phyloP scores from a whole-genome alignment of 2,329 filamentous ascomycete genomes.

The Alternaria arbusti region DNA sequence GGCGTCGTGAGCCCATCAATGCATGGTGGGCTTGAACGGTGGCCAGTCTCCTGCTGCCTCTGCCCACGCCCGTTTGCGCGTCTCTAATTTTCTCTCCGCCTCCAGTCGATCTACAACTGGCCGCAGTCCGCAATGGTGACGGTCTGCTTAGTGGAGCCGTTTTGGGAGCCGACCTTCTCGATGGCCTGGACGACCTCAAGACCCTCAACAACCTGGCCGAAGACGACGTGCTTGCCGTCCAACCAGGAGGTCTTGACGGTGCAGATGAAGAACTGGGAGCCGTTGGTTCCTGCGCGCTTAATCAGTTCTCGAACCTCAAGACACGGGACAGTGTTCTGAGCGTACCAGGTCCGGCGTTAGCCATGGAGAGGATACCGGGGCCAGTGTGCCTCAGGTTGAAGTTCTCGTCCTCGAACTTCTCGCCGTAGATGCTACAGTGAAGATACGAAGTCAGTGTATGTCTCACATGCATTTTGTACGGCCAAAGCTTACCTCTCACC shows the following conservation, averaged over 20 bases:
- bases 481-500: conserved; percentile 68
- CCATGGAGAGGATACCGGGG: conserved; percentile 95
- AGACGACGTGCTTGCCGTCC: conserved; percentile 82
- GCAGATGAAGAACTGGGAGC: conserved; percentile 97
- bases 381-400: conserved; percentile 90
- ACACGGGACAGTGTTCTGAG: not conserved
- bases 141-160: conserved; percentile 27
- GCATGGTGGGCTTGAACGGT: not conserved
- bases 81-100: not conserved
- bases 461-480: not conserved
- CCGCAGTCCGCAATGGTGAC: conserved; percentile 34
- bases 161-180: conserved; percentile 31
- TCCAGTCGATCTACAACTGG: conserved; percentile 22
- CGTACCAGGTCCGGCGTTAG: conserved; percentile 79
- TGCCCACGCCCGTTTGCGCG: not conserved
- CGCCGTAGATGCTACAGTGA: conserved; percentile 77
- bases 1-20: conserved; percentile 1
- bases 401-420: conserved; percentile 96
- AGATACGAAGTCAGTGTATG: not conserved
- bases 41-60: not conserved
- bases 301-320: not conserved
- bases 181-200: conserved; percentile 34
- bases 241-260: conserved; percentile 87
- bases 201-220: conserved; percentile 68
- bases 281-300: conserved; percentile 72